Evolutionary conservation across 73 alveolate species (phyloP).

Genomic region (Uronychia binucleata): DNA sequence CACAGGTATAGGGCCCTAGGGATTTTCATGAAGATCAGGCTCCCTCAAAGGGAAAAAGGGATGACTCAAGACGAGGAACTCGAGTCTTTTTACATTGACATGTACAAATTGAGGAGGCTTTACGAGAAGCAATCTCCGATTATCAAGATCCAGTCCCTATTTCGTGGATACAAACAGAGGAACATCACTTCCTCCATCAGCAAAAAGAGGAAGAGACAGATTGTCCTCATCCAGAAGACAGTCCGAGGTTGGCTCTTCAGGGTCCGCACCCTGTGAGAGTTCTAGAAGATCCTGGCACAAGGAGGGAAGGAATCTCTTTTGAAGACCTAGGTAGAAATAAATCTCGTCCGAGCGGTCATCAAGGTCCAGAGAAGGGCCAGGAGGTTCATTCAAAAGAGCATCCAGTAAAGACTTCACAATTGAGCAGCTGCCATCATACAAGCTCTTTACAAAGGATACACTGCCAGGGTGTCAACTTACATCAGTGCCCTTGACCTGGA

Average conservation of each 20-base stretch:
- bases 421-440: neutral
- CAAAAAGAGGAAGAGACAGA: constrained; percentile 44
- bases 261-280: constrained; percentile 8
- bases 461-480: neutral
- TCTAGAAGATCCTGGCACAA: constrained; percentile 4
- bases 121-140: constrained; percentile 60
- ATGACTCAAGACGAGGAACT: constrained; percentile 60
- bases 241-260: constrained; percentile 45
- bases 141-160: constrained; percentile 42
- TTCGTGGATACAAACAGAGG: constrained; percentile 52
- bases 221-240: constrained; percentile 25
- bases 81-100: constrained; percentile 52
- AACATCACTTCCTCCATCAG: constrained; percentile 2
- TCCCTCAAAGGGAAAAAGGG: constrained; percentile 47
- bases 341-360: constrained; percentile 13
- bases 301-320: constrained; percentile 19
- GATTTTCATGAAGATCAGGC: constrained; percentile 50
- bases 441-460: neutral
- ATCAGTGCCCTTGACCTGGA: neutral
- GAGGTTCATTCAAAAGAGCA: neutral
- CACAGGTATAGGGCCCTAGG: constrained; percentile 49
- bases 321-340: neutral
- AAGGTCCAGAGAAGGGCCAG: neutral
- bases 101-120: constrained; percentile 53
- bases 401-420: no score